Evolutionary conservation across 139 green algal species (phyloP), one percentile per base, ranked within the genome.

Genomic region (Eudorina sp.): DNA sequence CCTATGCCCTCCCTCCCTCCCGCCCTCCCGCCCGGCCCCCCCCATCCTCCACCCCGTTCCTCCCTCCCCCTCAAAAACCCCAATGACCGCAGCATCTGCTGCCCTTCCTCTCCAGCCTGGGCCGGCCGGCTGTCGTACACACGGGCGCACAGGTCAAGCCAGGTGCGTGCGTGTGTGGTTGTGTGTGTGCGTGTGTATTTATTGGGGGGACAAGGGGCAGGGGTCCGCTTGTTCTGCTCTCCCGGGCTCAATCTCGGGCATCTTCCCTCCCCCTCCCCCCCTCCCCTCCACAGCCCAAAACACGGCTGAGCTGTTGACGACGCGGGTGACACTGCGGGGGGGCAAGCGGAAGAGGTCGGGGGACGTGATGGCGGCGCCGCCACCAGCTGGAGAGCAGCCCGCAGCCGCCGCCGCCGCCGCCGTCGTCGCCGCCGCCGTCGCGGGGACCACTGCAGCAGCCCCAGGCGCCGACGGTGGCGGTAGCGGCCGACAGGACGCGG

Each of bases 11-110:
- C 58, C 58, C n/a, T 68, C 6, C 58, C 64, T 6, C 64, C 64
- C n/a, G 29, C n/a, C 64, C 7, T 18, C 11, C n/a, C 31, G 6
- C 16, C 31, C 64, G 11, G 5, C n/a, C 6, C 64, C 64, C 43
- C n/a, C 31, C 64, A 21, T 25, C 34, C 2, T 72, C 40, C n/a
- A n/a, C n/a, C n/a, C n/a, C n/a, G n/a, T n/a, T n/a, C n/a, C n/a
- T n/a, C n/a, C n/a, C n/a, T n/a, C n/a, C 43, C 18, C 78, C 27
- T 58, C 21, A 4, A 43, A 55, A 21, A 27, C 45, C 31, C n/a
- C n/a, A n/a, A n/a, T n/a, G n/a, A n/a, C n/a, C 76, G 36, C 91
- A 92, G 72, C 45, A 89, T 27, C 64, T 90, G 62, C 87, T 95
- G 78, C 92, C 91, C 62, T 77, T 77, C 43, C 74, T 95, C 6